phyloP scores from a whole-genome alignment of 176 grass and related monocot species.

The Panicum miliaceum region DNA sequence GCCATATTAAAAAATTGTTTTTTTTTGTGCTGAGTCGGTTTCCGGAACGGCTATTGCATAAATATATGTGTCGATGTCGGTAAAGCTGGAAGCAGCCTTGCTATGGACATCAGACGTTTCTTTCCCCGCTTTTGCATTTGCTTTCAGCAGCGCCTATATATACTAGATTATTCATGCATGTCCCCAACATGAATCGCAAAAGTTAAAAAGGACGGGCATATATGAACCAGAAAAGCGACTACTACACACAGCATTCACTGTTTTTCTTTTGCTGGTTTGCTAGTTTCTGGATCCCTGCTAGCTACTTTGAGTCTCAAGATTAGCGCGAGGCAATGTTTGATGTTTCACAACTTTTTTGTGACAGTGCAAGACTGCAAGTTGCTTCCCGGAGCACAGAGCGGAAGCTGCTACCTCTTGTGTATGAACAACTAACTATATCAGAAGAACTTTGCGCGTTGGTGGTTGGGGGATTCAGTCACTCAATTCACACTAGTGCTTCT shows the following conservation, averaged over 20 bases:
- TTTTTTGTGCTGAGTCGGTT: background rate
- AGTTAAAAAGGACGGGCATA: background rate
- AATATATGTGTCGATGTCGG: constrained; percentile 9
- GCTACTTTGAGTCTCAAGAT: background rate
- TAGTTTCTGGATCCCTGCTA: background rate
- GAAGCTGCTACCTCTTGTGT: no score
- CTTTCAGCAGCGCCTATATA: background rate
- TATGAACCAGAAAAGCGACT: background rate
- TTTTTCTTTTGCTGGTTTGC: background rate
- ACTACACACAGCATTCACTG: background rate
- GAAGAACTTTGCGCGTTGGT: no score
- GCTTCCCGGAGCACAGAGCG: no score
- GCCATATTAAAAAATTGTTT: background rate
- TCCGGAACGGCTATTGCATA: background rate
- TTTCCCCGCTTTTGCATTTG: constrained; percentile 9
- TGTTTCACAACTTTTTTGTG: no score
- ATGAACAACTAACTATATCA: no score
- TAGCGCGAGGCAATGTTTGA: background rate
- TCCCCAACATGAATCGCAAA: background rate
- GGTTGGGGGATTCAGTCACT: no score
- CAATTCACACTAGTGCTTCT: no score
- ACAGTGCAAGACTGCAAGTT: no score
- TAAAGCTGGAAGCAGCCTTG: background rate
- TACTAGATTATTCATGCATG: constrained; percentile 14
- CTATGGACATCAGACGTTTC: background rate